Percentiles rank a stretch among this genome's conserved stretches.
Evolutionary conservation across 2,329 filamentous ascomycete genomes (phyloP).

Genomic region (Plectosphaerella plurivora): DNA sequence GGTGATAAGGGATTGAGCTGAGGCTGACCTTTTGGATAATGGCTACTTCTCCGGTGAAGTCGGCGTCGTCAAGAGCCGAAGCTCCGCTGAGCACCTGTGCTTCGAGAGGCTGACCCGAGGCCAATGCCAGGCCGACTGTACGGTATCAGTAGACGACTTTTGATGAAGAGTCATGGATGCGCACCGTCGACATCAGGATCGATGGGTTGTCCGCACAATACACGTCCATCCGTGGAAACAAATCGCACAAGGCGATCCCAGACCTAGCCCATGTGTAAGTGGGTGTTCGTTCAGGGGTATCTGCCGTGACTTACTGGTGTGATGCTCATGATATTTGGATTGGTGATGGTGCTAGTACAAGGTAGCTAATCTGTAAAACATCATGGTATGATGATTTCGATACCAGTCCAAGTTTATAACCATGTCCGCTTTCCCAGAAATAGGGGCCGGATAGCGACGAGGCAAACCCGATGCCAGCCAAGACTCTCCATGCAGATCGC

Average conservation of each 20-base stretch:
- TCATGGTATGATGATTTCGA: too few species aligned
- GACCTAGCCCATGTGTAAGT: conserved; percentile 4
- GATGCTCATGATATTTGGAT: background rate
- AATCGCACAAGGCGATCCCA: conserved; percentile 19
- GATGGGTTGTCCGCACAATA: conserved; percentile 19
- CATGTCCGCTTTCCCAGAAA: too few species aligned
- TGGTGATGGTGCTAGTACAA: background rate
- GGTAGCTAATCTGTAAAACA: too few species aligned
- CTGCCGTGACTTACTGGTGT: background rate
- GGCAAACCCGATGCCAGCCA: too few species aligned
- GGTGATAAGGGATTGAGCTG: background rate
- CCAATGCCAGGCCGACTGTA: conserved; percentile 16
- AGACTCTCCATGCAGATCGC: background rate
- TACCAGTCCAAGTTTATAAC: too few species aligned
- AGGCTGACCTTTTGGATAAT: conserved; percentile 8
- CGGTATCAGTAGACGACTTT: background rate
- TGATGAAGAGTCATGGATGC: background rate
- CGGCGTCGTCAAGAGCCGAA: conserved; percentile 20
- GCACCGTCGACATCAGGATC: conserved; percentile 15
- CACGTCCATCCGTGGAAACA: conserved; percentile 15
- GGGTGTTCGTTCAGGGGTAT: background rate
- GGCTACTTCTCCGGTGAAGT: conserved; percentile 22
- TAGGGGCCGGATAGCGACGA: too few species aligned
- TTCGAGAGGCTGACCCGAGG: conserved; percentile 7
- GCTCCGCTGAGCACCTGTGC: conserved; percentile 13